Evolutionary conservation across 2,329 filamentous ascomycete genomes (phyloP).

Genomic region (Arthroderma uncinatum): DNA sequence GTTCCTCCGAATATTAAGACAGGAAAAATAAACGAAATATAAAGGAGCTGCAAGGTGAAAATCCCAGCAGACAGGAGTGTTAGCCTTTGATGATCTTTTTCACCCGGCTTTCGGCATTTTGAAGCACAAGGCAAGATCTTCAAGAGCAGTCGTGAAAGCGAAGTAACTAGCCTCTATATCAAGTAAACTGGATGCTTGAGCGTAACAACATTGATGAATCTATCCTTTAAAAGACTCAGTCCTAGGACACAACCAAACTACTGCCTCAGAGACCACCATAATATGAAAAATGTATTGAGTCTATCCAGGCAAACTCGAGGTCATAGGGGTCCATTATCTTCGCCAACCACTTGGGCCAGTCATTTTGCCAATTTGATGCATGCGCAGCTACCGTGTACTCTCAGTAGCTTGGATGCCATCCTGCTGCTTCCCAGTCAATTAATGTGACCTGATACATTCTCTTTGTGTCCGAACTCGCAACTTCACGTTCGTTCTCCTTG

Average conservation of each 20-base stretch:
- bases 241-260: neutral
- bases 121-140: neutral
- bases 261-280: neutral
- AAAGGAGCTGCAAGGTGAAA: neutral
- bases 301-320: slow-evolving; percentile 24
- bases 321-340: slow-evolving; percentile 23
- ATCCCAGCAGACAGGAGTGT: neutral
- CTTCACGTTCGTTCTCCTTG: neutral
- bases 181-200: no score
- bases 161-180: neutral
- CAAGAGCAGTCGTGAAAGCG: neutral
- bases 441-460: slow-evolving; percentile 20
- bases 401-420: slow-evolving; percentile 30
- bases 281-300: slow-evolving; percentile 14
- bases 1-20: neutral
- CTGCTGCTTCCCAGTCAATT: slow-evolving; percentile 33
- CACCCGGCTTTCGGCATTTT: neutral
- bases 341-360: slow-evolving; percentile 26
- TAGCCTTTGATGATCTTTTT: neutral
- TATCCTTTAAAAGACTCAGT: no score
- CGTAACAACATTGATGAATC: no score
- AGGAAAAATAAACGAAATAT: neutral
- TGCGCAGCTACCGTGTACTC: slow-evolving; percentile 29
- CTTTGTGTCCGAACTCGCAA: neutral
- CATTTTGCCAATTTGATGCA: slow-evolving; percentile 25